Base-by-base conservation (phyloP, 257 asterid genomes). In the Capsicum pubescens region DNA sequence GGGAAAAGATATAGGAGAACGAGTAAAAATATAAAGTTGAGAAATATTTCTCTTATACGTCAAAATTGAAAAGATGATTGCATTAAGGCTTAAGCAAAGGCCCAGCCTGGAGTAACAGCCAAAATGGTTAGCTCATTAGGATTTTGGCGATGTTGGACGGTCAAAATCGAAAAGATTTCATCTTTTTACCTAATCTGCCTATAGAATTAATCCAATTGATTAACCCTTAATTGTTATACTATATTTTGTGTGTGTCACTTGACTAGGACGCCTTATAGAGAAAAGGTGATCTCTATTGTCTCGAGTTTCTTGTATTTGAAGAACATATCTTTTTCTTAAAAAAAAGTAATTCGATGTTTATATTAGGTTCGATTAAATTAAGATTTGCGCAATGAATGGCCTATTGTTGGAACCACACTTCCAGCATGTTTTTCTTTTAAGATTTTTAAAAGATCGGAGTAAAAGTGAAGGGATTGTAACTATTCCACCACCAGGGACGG, bases 91-190 rank as follows among this genome's bases (percentile, higher is more conserved):
- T 26, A 67, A 67, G 52, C 76, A 68, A 36, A 68, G 6, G 14
- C 52, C 35, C 67, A 39, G 44, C 44, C 44, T 13, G 14, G 68
- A 16, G 55, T 42, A 16, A 69, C 35, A 69, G 78, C 78, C 78
- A 42, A 42, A 16, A 16, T 55, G 35, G 35, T 1, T 69, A 17
- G 13, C 56, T 17, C 35, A 70, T 70, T 35, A 70, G 44, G 79
- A 70, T 70, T 70, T 70, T 9, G 79, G 17, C 42, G 79, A 3
- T 70, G 79, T 60, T 58, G 56, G 21, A 70, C 15, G 35, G 79
- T 42, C 21, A 16, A 15, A 42, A 70, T 70, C 35, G 9, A 70
- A 70, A 42, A 42, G 56, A 70, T 42, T 70, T 42, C 56, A 17
- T 70, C 16, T 64, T 26, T 61, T 21, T 64, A 64, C 70, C 39